Base-by-base conservation (phyloP, 129 eudicot genomes). In the Kitagawia praeruptora region DNA sequence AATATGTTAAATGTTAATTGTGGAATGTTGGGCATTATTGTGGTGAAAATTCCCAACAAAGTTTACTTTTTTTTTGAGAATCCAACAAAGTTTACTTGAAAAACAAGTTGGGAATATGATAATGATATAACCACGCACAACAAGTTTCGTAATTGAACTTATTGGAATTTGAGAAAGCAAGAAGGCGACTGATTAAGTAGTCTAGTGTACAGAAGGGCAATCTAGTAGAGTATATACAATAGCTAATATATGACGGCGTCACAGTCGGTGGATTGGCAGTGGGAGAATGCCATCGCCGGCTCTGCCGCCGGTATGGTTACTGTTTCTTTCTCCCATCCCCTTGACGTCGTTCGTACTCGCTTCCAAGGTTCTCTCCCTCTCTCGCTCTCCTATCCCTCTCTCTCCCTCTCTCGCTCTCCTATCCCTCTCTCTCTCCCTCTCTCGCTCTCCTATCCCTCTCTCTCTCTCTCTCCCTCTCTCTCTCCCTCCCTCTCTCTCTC, bases 341-440 rank as follows among this genome's bases (percentile, higher is more conserved):
- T 95, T 58, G 99, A 92, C 84, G 99, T 96, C 77, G 95, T 96
- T 85, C 99, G 99, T 41, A 92, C 99, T 21, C 85, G 99, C 79
- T 96, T 96, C 83, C 98, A 90, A 87, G 98, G 97, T 94, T 61
- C 34, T 46, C 41, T 8, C 15, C 8, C 14, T n/a, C 19, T 1
- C 37, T 56, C 63, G 42, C 39, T 69, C 67, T n/a, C 45, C 39
- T 31, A 67, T 72, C 11, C 8, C 31, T 41, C 27, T 72, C 76
- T 67, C 46, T 70, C 37, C 8, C 37, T n/a, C 25, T 12, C 44
- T 3, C 23, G 49, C 66, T 44, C 46, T 61, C 73, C 46, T 21
- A 14, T 19, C 48, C 2, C 38, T 71, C 47, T 23, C 27, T 54
- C 64, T 21, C 63, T 51, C 61, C 4, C 41, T 4, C 41, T 6